Percentiles rank a stretch among this genome's conserved stretches.
Evolutionary conservation across 768 basidiomycete species (phyloP).

Genomic region (Solioccasus polychromus): DNA sequence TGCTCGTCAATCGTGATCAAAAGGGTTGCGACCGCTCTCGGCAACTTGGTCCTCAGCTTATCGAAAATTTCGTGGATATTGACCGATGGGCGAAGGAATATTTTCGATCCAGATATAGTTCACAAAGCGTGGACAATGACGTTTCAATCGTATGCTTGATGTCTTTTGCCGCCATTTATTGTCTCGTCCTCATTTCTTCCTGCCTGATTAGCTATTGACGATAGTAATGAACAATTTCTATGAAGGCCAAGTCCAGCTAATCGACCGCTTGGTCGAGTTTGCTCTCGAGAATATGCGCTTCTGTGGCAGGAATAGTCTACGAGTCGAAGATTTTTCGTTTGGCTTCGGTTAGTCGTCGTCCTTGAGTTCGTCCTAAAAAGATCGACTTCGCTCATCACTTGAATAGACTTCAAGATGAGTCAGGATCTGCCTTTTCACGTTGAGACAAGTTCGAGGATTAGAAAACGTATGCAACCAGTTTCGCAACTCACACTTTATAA

Average conservation of each 20-base stretch:
- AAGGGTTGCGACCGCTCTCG: conserved; percentile 12
- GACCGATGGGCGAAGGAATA: conserved; percentile 27
- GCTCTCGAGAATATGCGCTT: conserved; percentile 25
- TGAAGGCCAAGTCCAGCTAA: conserved; percentile 27
- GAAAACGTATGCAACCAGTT: conserved; percentile 21
- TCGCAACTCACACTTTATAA: background rate
- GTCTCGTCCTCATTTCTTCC: background rate
- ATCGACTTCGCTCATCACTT: background rate
- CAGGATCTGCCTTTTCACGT: conserved; percentile 30
- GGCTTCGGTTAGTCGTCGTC: conserved; percentile 25
- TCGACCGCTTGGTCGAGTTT: conserved; percentile 24
- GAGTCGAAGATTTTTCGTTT: conserved; percentile 27
- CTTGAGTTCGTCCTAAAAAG: background rate
- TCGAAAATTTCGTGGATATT: conserved; percentile 31
- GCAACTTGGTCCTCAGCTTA: conserved; percentile 27
- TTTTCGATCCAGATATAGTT: conserved; percentile 21
- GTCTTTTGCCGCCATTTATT: background rate
- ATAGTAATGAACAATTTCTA: conserved; percentile 32
- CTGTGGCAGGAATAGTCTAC: conserved; percentile 14
- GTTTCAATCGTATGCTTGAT: conserved; percentile 18
- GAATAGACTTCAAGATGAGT: conserved; percentile 29
- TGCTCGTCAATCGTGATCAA: conserved; percentile 29
- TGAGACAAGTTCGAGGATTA: conserved; percentile 23
- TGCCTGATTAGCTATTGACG: conserved; percentile 22
- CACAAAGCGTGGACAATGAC: conserved; percentile 13